Percentiles rank a stretch among this genome's conserved stretches.
Conservation (phyloP, 169 alveolate species). For the Neospora caninum region DNA sequence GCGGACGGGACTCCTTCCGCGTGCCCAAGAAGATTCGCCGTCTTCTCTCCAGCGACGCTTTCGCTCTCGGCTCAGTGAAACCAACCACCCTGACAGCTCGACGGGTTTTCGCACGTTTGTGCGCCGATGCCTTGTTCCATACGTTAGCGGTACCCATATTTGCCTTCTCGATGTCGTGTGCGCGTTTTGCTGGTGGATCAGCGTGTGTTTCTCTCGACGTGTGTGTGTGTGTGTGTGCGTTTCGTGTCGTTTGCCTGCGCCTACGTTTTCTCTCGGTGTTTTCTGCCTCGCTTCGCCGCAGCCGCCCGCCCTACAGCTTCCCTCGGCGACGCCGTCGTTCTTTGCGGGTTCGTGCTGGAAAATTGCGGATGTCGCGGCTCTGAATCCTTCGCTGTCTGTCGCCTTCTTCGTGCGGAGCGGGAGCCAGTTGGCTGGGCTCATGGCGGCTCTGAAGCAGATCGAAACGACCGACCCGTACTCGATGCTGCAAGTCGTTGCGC, state of each 20-base stretch:
- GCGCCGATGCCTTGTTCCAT: no score
- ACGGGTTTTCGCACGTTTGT: no score
- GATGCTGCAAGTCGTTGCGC: slow-evolving; percentile 30
- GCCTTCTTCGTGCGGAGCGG: slow-evolving; percentile 43
- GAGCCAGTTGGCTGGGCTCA: slow-evolving; percentile 28
- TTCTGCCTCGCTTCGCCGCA: neutral
- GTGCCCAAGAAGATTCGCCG: no score
- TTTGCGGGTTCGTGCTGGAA: slow-evolving; percentile 20
- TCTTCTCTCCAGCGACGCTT: no score
- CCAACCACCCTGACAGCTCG: no score
- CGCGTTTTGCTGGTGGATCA: no score
- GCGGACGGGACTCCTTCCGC: no score
- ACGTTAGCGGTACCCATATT: no score
- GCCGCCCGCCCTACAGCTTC: slow-evolving; percentile 56
- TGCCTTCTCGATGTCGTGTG: no score
- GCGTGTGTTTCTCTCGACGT: no score
- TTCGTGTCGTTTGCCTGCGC: neutral
- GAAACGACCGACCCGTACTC: slow-evolving; percentile 3
- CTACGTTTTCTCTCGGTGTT: neutral
- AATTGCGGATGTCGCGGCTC: neutral
- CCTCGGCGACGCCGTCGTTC: slow-evolving; percentile 28
- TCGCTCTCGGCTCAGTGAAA: no score
- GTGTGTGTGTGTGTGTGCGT: neutral
- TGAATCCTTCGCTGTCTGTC: slow-evolving; percentile 45
- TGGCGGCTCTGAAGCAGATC: neutral